Base-by-base conservation (phyloP, 345 rosid genomes). In the Bretschneidera sinensis region DNA sequence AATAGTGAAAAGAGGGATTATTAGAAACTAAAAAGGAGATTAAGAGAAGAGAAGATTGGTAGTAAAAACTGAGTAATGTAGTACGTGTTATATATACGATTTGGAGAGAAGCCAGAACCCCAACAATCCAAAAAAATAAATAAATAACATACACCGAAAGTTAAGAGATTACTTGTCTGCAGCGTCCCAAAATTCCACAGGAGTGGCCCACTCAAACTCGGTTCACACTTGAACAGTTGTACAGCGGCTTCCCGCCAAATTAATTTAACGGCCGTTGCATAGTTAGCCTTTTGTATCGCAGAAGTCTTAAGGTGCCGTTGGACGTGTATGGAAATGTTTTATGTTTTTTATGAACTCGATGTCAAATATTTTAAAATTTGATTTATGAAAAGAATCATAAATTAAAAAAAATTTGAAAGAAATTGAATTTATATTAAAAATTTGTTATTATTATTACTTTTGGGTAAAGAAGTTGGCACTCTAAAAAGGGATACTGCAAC, bases 71-170 rank as follows among this genome's bases (percentile, higher is more conserved):
- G 60, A 64, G 73, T 66, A 14, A 66, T 2, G 43, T 9, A 39
- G 54, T 19, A 35, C 0, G 76, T 17, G 54, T 52, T 64, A 66
- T 73, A 74, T 73, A 77, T 70, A 74, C 66, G 50, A 34, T 23
- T 58, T 8, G 25, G 51, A 58, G 59, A 52, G 57, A 39, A 39
- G 16, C n/a, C n/a, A 39, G 61, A 24, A 39, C 48, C 55, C 71
- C 21, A 61, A 51, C n/a, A n/a, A n/a, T n/a, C n/a, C n/a, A n/a
- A n/a, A n/a, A n/a, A n/a, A n/a, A n/a, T n/a, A n/a, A n/a, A n/a
- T n/a, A n/a, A n/a, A n/a, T n/a, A 61, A 60, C 63, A 72, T 4
- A 76, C 87, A 81, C 91, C 96, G 94, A 89, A 86, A 89, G 84
- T 72, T 50, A 4, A 59, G 83, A 71, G 83, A 69, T 78, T 74